Conservation (phyloP, 2,329 filamentous ascomycete species). For the Penicillium concentricum region DNA sequence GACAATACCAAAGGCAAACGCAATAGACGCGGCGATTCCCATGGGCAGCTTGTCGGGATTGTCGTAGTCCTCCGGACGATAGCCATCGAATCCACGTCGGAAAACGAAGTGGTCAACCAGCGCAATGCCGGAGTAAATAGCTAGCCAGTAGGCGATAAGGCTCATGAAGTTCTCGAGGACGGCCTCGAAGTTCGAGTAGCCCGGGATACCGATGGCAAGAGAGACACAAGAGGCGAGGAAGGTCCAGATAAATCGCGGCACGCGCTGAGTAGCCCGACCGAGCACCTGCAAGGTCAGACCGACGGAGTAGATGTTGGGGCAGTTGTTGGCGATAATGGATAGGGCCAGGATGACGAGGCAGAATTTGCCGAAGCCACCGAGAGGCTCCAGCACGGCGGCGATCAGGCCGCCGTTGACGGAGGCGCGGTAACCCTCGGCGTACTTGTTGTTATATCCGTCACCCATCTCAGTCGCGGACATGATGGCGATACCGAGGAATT, state of each 20-base stretch:
- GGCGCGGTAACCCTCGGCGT: conserved; percentile 53
- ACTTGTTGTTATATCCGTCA: conserved; percentile 56
- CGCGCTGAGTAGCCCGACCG: conserved; percentile 55
- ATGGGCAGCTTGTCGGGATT: conserved; percentile 58
- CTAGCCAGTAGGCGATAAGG: conserved; percentile 69
- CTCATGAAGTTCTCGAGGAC: conserved; percentile 71
- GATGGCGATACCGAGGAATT: conserved; percentile 70
- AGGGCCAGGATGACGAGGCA: conserved; percentile 66
- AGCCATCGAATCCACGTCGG: conserved; percentile 60
- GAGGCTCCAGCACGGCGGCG: conserved; percentile 60
- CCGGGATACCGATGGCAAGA: conserved; percentile 68
- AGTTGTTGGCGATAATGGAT: conserved; percentile 69
- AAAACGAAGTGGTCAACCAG: conserved; percentile 68
- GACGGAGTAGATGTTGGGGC: conserved; percentile 70
- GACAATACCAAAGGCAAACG: conserved; percentile 63
- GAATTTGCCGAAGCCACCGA: conserved; percentile 70
- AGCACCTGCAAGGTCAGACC: conserved; percentile 67
- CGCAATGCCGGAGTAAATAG: conserved; percentile 68
- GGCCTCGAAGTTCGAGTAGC: conserved; percentile 63
- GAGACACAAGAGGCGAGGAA: conserved; percentile 62
- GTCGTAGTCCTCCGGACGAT: conserved; percentile 60
- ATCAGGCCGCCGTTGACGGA: conserved; percentile 67
- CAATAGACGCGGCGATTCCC: conserved; percentile 61
- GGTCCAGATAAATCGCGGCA: conserved; percentile 69
- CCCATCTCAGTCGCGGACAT: conserved; percentile 59